Conservation (phyloP, 129 eudicot genomes). For the Solidago caesia region DNA sequence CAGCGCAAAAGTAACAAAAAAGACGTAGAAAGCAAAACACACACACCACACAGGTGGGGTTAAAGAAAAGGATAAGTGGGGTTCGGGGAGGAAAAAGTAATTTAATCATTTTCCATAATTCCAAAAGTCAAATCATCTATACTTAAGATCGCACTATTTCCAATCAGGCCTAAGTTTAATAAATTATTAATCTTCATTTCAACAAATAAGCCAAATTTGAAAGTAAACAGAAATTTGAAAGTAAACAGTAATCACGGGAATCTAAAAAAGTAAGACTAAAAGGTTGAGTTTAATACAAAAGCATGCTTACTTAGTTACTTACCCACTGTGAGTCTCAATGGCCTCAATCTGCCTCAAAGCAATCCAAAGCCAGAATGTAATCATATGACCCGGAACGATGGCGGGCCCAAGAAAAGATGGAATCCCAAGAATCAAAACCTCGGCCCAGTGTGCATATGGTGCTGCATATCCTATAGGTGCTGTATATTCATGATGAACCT, state of each 20-base stretch:
- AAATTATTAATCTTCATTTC: conserved; percentile 36
- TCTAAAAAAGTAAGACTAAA: conserved; percentile 10
- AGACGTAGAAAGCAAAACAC: conserved; percentile 23
- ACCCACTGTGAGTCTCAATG: conserved; percentile 98
- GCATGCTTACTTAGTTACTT: conserved; percentile 50
- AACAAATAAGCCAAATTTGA: conserved; percentile 20
- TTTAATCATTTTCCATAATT: conserved; percentile 28
- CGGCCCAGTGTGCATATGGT: conserved; percentile 94
- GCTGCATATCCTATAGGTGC: conserved; percentile 87
- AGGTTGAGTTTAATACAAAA: conserved; percentile 20
- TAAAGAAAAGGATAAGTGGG: conserved; percentile 28
- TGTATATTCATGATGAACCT: conserved; percentile 88
- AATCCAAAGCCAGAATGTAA: conserved; percentile 94
- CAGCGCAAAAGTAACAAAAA: conserved; percentile 22
- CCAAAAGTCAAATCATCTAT: conserved; percentile 30
- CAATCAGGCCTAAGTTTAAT: conserved; percentile 35
- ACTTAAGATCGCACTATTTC: conserved; percentile 33
- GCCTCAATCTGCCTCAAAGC: conserved; percentile 93
- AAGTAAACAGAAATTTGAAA: conserved; percentile 1
- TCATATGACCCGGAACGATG: conserved; percentile 81
- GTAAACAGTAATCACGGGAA: conserved; percentile 13
- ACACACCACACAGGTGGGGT: conserved; percentile 8
- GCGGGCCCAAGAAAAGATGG: conserved; percentile 93
- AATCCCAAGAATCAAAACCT: conserved; percentile 88
- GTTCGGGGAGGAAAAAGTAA: conserved; percentile 25